phyloP scores from a whole-genome alignment of 306 rosid genomes.

The Acacia crassicarpa region DNA sequence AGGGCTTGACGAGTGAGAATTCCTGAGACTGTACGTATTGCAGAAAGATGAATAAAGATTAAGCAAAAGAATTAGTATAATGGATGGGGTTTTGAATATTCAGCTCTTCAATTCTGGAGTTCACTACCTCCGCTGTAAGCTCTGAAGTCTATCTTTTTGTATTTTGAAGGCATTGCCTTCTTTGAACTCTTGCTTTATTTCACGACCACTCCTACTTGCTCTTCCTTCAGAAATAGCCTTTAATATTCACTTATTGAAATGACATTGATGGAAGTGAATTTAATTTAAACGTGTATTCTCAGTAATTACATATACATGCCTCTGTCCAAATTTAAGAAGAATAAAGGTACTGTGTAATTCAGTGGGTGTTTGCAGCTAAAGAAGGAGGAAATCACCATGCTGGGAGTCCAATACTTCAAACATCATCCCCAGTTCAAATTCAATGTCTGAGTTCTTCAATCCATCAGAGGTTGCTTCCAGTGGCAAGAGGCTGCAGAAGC shows the following conservation, averaged over 20 bases:
- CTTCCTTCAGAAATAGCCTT: not conserved
- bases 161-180: not conserved
- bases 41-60: constrained; percentile 25
- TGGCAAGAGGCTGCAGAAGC: constrained; percentile 22
- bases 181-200: not conserved
- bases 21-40: constrained; percentile 1
- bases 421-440: constrained; percentile 9
- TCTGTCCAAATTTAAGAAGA: not conserved
- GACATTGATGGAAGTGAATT: not conserved
- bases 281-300: not conserved
- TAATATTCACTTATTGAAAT: not conserved
- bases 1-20: not conserved
- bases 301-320: not conserved
- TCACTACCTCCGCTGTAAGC: constrained; percentile 45
- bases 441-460: constrained; percentile 33
- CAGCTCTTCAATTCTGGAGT: constrained; percentile 48
- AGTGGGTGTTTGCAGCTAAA: constrained; percentile 37
- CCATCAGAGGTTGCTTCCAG: constrained; percentile 30
- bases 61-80: constrained; percentile 3
- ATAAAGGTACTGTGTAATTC: not conserved
- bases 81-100: constrained; percentile 45
- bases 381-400: constrained; percentile 1
- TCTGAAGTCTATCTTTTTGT: constrained; percentile 17
- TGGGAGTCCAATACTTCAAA: constrained; percentile 19
- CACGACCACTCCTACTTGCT: not conserved